These are phyloP conservation scores for Phytophthora sojae DNA, from an alignment of 352 stramenopile species.

Conservation along the genomic window DNA sequence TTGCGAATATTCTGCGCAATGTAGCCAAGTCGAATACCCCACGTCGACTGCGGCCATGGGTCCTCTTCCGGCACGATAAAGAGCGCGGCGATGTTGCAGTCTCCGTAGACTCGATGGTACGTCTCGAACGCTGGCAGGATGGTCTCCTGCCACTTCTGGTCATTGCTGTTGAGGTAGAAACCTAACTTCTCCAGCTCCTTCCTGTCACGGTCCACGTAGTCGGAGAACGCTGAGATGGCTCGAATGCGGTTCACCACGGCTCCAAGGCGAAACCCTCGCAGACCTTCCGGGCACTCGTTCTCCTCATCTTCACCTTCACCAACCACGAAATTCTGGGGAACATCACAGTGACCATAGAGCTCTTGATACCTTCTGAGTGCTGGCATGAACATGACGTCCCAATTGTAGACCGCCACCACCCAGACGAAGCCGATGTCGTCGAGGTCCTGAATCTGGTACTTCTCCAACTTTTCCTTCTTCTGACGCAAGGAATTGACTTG, in stretches of 20 bases:
- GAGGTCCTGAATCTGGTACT: slow-evolving; percentile 45
- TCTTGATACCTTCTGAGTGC: slow-evolving; percentile 43
- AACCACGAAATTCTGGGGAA: slow-evolving; percentile 53
- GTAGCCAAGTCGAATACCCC: slow-evolving; percentile 56
- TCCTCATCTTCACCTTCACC: slow-evolving; percentile 21
- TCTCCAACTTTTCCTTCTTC: slow-evolving; percentile 20
- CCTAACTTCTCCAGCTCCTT: slow-evolving; percentile 50
- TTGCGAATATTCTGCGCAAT: slow-evolving; percentile 66
- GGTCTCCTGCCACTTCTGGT: slow-evolving; percentile 60
- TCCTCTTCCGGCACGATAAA: slow-evolving; percentile 51
- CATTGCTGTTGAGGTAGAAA: slow-evolving; percentile 58
- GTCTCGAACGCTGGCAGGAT: slow-evolving; percentile 59
- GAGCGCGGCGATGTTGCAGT: slow-evolving; percentile 47
- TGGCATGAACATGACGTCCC: slow-evolving; percentile 49
- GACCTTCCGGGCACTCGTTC: slow-evolving; percentile 32
- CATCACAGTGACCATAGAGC: slow-evolving; percentile 47
- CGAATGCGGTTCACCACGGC: slow-evolving; percentile 61
- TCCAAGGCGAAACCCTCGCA: slow-evolving; percentile 55
- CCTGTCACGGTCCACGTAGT: slow-evolving; percentile 42
- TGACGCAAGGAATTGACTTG: slow-evolving; percentile 50
- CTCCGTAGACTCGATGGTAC: slow-evolving; percentile 47
- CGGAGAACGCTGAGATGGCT: slow-evolving; percentile 31
- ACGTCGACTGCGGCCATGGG: slow-evolving; percentile 45
- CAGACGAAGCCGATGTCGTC: slow-evolving; percentile 52
- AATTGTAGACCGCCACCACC: slow-evolving; percentile 45